Evolutionary conservation across 345 rosid species (phyloP), one percentile per base, ranked within the genome.

Genomic region (Ailanthus altissimus): DNA sequence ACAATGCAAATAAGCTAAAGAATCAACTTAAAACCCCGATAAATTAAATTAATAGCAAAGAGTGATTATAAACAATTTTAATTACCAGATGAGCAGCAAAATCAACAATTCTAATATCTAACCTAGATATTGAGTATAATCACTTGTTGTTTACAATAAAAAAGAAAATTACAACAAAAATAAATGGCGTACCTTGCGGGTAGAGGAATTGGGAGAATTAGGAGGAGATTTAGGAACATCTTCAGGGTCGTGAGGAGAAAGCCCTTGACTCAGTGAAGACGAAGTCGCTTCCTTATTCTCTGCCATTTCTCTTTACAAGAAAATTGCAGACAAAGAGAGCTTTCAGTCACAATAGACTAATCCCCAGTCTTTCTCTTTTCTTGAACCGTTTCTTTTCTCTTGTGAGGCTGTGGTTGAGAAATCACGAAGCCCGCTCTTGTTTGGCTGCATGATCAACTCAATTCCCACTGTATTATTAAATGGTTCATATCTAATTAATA

Each of bases 171-270:
- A 20, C 15, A 21, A 43, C 4, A 53, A 12, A 36, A 38, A 53
- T 32, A 20, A n/a, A 47, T 6, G 40, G 26, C 15, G 20, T 38
- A 92, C 97, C 94, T 91, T 88, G 84, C 94, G 89, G 81, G 96
- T 88, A 32, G 96, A 91, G 75, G 97, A 91, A 83, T 85, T 89
- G 25, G 92, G 94, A 47, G 91, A 89, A 68, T 81, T 78, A 43
- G 97, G 97, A 59, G 91, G 85, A 70, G 93, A 86, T 78, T 88
- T 91, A 3, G 84, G 85, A 64, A 72, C 46, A 71, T 91, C 90
- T 42, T 90, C 91, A 13, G 87, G 85, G 75, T 88, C 93, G 28
- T 58, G 87, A 40, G 82, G 90, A 79, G 82, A 81, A 69, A 88
- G 82, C 43, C 87, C 90, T 86, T 90, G 91, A 70, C 81, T 87